Base-by-base conservation (phyloP, 2,329 filamentous ascomycete genomes). In the Knufia fluminis region DNA sequence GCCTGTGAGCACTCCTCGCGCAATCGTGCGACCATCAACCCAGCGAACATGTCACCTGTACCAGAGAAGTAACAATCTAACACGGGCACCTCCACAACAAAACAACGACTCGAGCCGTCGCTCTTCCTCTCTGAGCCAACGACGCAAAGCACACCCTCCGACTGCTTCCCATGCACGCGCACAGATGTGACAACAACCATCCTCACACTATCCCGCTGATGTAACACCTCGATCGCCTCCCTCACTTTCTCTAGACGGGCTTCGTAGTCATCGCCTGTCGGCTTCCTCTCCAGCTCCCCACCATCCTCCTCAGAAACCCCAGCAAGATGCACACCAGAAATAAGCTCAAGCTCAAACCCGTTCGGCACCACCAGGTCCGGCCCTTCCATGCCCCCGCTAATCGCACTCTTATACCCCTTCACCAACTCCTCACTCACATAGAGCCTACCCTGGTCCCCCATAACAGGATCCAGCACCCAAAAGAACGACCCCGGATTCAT, bases 11-110 rank as follows among this genome's bases (percentile, higher is more conserved):
- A 68, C 22, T 87, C 89, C 71, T 97, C 87, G 51, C 91, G 83
- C 62, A 98, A 80, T 24, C 91, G 82, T 35, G 86, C 86, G 1
- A 95, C 81, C 63, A 88, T 89, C 40, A 98, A 75, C 6, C 91
- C 91, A 24, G 89, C 91, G 63, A 98, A 97, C 91, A 98, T 96
- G 71, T 98, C 92, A 41, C 92, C 92, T 0, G 94, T 97, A 35
- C 92, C 92, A 60, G 85, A 89, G 69, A 97, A 98, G 74, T 92
- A 95, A 68, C 89, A 86, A 63, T 95, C 86, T 52, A 96, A 82
- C 23, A 84, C 79, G 0, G 91, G 89, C 50, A 96, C 87, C 49
- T 85, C 80, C 61, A 97, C 83, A 61, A 84, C 82, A 74, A 97
- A 98, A 46, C 91, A 76, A n/a, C 92, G 83, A 0, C 91, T 81